Evolutionary conservation across 331 rosid genomes (phyloP).

Genomic region (Pyrus hybrid): DNA sequence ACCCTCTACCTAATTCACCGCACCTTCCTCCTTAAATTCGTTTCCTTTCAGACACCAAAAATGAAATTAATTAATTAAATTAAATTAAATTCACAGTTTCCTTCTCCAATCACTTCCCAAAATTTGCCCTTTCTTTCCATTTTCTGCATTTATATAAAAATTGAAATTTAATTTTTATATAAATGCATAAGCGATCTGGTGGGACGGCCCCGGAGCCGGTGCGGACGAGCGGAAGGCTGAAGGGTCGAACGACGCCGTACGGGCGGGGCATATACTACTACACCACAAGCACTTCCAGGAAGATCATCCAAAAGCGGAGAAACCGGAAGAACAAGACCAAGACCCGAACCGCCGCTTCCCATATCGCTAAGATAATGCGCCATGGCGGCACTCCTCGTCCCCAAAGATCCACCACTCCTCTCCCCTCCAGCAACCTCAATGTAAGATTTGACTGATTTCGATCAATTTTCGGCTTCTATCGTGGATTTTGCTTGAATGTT

Average conservation of each 20-base stretch:
- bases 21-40: not conserved
- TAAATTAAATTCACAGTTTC: not conserved
- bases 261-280: slow-evolving; percentile 39
- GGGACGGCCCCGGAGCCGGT: slow-evolving; percentile 47
- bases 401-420: slow-evolving; percentile 13
- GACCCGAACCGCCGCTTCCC: slow-evolving; percentile 74
- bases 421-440: not conserved
- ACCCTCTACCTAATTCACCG: too few relatives aligned
- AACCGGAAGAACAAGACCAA: slow-evolving; percentile 51
- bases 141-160: not conserved
- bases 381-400: slow-evolving; percentile 23
- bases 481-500: not conserved
- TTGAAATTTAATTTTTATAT: not conserved
- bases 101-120: not conserved
- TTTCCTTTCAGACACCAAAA: not conserved
- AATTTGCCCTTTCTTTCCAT: not conserved
- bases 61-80: not conserved
- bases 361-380: slow-evolving; percentile 71
- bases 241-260: slow-evolving; percentile 46
- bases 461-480: not conserved
- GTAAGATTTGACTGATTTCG: slow-evolving; percentile 20
- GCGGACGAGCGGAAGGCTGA: slow-evolving; percentile 74
- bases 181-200: slow-evolving; percentile 64
- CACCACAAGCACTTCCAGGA: slow-evolving; percentile 28
- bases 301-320: slow-evolving; percentile 25